Conservation (phyloP, 2,329 filamentous ascomycete genomes). For the Ophiostoma piceae region DNA sequence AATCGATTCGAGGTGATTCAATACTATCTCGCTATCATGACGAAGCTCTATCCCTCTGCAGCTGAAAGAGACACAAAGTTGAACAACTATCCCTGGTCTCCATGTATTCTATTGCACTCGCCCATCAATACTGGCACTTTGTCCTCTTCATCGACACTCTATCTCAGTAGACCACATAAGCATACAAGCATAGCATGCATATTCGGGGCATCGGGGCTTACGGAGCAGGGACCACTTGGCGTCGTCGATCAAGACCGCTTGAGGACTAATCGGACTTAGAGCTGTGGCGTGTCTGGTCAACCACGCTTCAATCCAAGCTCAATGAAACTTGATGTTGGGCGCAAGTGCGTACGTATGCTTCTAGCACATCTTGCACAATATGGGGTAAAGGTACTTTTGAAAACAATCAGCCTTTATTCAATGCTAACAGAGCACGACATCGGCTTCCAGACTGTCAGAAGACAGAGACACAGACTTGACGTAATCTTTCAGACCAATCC, state of each 20-base stretch:
- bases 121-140: not conserved
- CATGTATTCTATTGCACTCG: not conserved
- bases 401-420: not conserved
- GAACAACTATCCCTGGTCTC: not conserved
- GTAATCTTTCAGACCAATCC: no score
- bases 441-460: not conserved
- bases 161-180: slow-evolving; percentile 1
- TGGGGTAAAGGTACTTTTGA: not conserved
- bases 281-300: not conserved
- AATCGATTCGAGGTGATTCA: not conserved
- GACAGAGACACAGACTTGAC: not conserved
- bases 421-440: not conserved
- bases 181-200: slow-evolving; percentile 6
- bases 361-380: not conserved
- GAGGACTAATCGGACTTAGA: not conserved
- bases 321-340: not conserved
- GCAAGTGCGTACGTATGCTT: not conserved
- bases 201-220: not conserved
- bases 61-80: not conserved
- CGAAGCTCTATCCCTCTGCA: not conserved
- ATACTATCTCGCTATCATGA: not conserved
- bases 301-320: not conserved
- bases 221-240: not conserved
- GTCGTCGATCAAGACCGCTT: not conserved
- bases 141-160: not conserved